Conservation (phyloP, 306 rosid species). For the Pyrus betulifolia region DNA sequence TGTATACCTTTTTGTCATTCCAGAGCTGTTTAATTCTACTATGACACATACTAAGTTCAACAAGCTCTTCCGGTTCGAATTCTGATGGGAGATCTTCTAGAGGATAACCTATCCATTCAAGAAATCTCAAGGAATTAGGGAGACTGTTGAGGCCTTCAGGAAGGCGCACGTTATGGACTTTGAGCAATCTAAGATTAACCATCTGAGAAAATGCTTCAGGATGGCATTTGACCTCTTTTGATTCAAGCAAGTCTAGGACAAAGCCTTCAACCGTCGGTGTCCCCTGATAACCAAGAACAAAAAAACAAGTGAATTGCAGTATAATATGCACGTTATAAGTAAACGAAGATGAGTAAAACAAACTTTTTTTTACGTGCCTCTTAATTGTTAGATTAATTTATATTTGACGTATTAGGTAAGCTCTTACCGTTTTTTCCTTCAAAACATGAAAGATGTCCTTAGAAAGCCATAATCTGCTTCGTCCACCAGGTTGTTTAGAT, state of each 20-base stretch:
- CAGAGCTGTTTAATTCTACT: slow-evolving; percentile 11
- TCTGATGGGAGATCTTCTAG: not conserved
- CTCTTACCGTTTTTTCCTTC: not conserved
- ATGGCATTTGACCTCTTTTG: not conserved
- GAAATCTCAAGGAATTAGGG: slow-evolving; percentile 5
- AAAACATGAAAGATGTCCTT: not conserved
- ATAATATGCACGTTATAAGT: not conserved
- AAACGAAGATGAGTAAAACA: not conserved
- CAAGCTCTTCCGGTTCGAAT: slow-evolving; percentile 5
- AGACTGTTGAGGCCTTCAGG: not conserved
- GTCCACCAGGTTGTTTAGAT: not conserved
- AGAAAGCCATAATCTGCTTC: not conserved
- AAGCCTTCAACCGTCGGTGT: not conserved
- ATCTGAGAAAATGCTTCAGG: slow-evolving; percentile 19
- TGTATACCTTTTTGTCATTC: not conserved
- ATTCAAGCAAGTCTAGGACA: not conserved
- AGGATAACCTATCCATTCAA: slow-evolving; percentile 13
- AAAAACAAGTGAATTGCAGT: not conserved
- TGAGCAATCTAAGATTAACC: slow-evolving; percentile 14
- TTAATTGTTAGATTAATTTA: not conserved
- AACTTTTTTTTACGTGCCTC: not conserved
- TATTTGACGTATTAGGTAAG: not conserved
- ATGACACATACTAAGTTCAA: slow-evolving; percentile 4
- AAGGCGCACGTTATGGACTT: not conserved
- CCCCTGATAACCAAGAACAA: not conserved